Evolutionary conservation across 2,329 filamentous ascomycete genomes (phyloP).

Genomic region (Myrmaecium sp.): DNA sequence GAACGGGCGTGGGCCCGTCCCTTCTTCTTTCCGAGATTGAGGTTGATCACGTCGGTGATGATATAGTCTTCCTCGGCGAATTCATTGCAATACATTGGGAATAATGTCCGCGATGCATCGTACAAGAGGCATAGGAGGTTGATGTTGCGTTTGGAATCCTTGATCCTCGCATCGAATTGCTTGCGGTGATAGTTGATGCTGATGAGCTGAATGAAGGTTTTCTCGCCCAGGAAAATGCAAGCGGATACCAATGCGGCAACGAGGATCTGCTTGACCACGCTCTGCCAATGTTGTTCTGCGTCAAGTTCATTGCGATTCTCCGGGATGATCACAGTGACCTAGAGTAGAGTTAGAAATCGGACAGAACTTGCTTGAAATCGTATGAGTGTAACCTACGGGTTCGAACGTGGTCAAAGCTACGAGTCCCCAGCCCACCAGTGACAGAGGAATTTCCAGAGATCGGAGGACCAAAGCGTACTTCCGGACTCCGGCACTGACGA

Average conservation of each 20-base stretch:
- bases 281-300: conserved; percentile 30
- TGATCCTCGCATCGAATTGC: conserved; percentile 68
- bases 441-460: conserved; percentile 42
- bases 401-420: conserved; percentile 43
- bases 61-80: conserved; percentile 84
- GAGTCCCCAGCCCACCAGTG: conserved; percentile 42
- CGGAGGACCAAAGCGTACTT: conserved; percentile 45
- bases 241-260: conserved; percentile 51
- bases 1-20: conserved; percentile 30
- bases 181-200: conserved; percentile 74
- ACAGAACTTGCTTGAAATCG: too few relatives aligned
- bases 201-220: conserved; percentile 64
- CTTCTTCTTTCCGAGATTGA: conserved; percentile 43
- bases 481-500: conserved; percentile 46
- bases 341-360: too few relatives aligned
- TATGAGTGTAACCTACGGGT: conserved; percentile 30
- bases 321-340: too few relatives aligned
- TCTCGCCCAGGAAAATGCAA: conserved; percentile 58
- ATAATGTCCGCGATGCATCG: conserved; percentile 74
- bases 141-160: conserved; percentile 76
- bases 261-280: conserved; percentile 45
- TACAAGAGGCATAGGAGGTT: conserved; percentile 70
- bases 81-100: conserved; percentile 82
- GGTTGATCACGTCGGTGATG: conserved; percentile 58
- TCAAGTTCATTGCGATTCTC: conserved; percentile 4